Conservation (phyloP, 352 stramenopile genomes). For the Globisporangium barbulae region DNA sequence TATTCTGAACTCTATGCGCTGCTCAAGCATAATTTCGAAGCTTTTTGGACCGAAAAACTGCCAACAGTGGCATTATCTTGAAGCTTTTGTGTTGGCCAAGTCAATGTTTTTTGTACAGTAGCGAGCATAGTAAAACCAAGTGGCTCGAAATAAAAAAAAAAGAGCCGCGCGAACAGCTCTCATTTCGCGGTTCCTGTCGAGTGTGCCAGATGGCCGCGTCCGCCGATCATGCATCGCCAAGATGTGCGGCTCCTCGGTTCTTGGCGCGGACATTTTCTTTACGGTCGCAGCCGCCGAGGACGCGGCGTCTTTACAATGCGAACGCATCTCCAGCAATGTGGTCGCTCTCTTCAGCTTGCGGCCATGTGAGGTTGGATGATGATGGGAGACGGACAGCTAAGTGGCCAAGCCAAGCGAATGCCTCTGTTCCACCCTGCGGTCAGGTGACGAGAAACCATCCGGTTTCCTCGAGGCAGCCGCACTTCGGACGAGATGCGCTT, state of each 20-base stretch:
- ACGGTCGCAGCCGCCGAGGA: neutral
- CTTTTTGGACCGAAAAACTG: no score
- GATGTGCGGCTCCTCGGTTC: neutral
- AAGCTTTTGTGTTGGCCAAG: neutral
- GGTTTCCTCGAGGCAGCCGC: slow-evolving; percentile 9
- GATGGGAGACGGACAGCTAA: neutral
- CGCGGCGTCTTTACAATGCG: neutral
- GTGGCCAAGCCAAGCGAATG: neutral
- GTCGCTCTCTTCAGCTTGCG: neutral
- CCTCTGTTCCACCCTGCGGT: neutral
- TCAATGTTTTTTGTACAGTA: no score
- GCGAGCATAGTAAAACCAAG: neutral
- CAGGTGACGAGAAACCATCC: slow-evolving; percentile 9
- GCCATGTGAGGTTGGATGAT: neutral
- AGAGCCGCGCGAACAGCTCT: neutral
- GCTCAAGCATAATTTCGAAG: no score
- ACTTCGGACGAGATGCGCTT: neutral
- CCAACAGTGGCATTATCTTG: neutral
- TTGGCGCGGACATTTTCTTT: neutral
- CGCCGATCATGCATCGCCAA: neutral
- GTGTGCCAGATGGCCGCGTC: neutral
- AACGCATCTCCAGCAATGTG: neutral
- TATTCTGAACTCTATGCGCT: no score
- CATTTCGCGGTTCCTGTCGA: neutral
- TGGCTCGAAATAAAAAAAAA: neutral